Percentiles rank a stretch among this genome's conserved stretches.
These are phyloP conservation scores for Guyanaporus albipodus DNA, from an alignment of 768 basidiomycete species.

Conservation along the genomic window DNA sequence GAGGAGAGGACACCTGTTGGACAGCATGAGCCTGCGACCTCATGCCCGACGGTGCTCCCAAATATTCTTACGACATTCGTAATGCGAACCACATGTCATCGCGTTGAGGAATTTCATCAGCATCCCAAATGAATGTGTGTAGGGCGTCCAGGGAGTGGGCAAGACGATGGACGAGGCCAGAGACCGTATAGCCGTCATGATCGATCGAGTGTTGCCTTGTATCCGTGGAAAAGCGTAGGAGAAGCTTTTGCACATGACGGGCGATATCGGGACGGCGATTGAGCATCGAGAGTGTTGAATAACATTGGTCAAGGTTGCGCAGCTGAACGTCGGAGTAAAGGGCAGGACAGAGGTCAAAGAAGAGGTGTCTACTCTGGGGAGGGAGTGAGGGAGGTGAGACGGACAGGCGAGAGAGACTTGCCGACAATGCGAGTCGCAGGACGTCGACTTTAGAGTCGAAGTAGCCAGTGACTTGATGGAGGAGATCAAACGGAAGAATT, in stretches of 20 bases:
- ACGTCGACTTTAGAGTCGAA: slow-evolving; percentile 52
- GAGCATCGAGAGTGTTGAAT: slow-evolving; percentile 65
- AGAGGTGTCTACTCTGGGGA: slow-evolving; percentile 51
- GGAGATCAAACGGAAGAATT: slow-evolving; percentile 52
- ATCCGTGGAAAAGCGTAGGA: slow-evolving; percentile 38
- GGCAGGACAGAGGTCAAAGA: slow-evolving; percentile 47
- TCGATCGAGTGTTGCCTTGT: slow-evolving; percentile 22
- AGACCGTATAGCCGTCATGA: slow-evolving; percentile 34
- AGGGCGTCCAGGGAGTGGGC: slow-evolving; percentile 62
- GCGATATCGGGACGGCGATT: slow-evolving; percentile 49
- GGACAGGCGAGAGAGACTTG: slow-evolving; percentile 32
- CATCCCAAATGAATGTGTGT: slow-evolving; percentile 66
- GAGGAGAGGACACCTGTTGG: slow-evolving; percentile 59
- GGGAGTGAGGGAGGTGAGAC: slow-evolving; percentile 3
- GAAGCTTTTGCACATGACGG: slow-evolving; percentile 61
- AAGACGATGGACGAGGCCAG: slow-evolving; percentile 47
- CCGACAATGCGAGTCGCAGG: slow-evolving; percentile 57
- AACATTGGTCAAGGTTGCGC: slow-evolving; percentile 54
- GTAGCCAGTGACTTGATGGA: slow-evolving; percentile 60
- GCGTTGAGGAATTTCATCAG: slow-evolving; percentile 56
- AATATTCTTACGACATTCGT: slow-evolving; percentile 60
- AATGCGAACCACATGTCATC: slow-evolving; percentile 81
- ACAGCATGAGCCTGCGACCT: background rate
- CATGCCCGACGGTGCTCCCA: background rate
- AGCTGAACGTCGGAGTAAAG: slow-evolving; percentile 60